Base-by-base conservation (phyloP, 225 moss, liverwort and hornwort genomes). In the Takakia lepidozioides region DNA sequence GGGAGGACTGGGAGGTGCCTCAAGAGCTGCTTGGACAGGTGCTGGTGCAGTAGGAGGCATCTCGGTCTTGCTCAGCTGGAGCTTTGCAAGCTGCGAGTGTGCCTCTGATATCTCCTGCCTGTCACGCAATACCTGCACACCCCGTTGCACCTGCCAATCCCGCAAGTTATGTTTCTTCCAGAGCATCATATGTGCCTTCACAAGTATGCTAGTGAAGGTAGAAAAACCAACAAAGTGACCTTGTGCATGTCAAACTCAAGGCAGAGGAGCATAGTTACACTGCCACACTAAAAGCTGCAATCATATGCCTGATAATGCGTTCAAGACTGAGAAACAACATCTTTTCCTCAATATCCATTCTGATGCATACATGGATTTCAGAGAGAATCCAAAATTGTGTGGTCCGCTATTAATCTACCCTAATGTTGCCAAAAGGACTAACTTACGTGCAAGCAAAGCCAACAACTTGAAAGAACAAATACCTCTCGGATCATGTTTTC, bases 71-170 rank as follows among this genome's bases (percentile, higher is more conserved):
- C 66, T 68, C 7, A 74, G 48, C 60, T 85, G 84, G 29, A 88
- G 65, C 70, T 82, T 85, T 21, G 78, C 88, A 40, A 88, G 82
- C 71, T 88, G 85, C 44, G 71, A 68, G 61, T 88, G 88, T 51
- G 85, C 84, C 63, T 88, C 88, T 39, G 82, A 78, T 53, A 88
- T 70, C 57, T 88, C 85, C 58, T 88, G 88, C 70, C 75, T 85
- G 46, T 88, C 88, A 9, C 88, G 81, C 30, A 88, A 68, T 56
- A 88, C 72, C 73, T 88, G 88, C 32, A 88, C 84, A 60, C 88
- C 78, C 54, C 88, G 70, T 29, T 88, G 88, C 17, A 88, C 88
- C 88, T 88, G 67, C 60, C 78, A 41, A 45, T 39, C 36, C 8
- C 2, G 16, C 17, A 24, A 21, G 41, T 6, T 5, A 53, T 41